These are phyloP conservation scores for Cutaneotrichosporon sp. DNA, from an alignment of 1,284 basidiomycete species.

Conservation along the genomic window DNA sequence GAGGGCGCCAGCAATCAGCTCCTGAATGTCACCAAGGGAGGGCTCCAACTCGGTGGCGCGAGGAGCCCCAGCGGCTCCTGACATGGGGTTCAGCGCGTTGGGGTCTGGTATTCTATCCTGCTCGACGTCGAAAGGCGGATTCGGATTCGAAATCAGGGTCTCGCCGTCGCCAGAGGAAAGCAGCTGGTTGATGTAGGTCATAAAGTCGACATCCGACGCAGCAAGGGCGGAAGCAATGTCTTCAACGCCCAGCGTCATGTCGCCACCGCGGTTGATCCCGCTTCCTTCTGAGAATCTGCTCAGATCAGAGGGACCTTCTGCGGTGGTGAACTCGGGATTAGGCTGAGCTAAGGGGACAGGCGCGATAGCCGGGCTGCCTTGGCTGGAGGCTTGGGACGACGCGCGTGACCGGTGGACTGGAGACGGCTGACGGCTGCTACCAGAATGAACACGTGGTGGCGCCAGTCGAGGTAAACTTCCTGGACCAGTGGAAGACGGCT, in stretches of 20 bases:
- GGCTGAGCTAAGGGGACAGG: conserved; percentile 2
- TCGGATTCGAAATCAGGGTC: not conserved
- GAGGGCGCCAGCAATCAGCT: conserved; percentile 14
- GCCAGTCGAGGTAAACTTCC: conserved; percentile 4
- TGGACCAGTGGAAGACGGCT: conserved; percentile 9
- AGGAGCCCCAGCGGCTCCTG: not conserved
- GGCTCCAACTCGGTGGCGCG: conserved; percentile 2
- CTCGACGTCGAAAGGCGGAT: not conserved
- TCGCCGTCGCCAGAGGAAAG: not conserved
- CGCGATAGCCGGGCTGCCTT: conserved; percentile 8
- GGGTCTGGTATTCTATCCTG: conserved; percentile 1
- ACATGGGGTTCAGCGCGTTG: not conserved
- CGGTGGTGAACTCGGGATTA: conserved; percentile 1
- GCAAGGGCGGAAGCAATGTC: conserved; percentile 17
- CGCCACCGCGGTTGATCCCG: conserved; percentile 1
- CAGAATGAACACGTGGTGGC: conserved; percentile 5
- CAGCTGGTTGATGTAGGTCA: conserved; percentile 25
- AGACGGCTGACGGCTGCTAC: conserved; percentile 12
- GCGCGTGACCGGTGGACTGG: conserved; percentile 13
- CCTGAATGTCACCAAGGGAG: conserved; percentile 18
- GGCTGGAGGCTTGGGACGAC: conserved; percentile 17
- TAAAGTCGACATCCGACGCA: conserved; percentile 22
- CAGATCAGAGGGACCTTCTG: too few species aligned
- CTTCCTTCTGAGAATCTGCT: not conserved
- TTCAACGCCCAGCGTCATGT: conserved; percentile 18